Evolutionary conservation across 106 monocot genomes (phyloP), one percentile per base, ranked within the genome.

Genomic region (Dioscorea alata): DNA sequence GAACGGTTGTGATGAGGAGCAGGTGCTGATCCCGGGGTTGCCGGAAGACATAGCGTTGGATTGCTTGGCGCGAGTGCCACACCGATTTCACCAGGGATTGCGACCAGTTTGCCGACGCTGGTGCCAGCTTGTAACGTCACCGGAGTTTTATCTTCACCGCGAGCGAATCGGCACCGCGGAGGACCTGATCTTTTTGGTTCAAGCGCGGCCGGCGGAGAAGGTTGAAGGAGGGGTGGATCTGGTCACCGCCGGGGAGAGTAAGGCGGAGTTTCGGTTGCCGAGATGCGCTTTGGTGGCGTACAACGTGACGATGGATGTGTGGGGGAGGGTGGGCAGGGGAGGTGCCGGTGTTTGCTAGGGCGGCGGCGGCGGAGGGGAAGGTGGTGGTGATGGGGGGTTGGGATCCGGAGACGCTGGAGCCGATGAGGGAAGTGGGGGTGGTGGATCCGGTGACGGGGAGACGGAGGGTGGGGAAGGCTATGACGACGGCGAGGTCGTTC

Each of bases 291-390:
- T 88, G 19, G 54, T 57, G 1, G 23, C 80, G 1, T 85, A 79
- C 78, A 80, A 78, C 69, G 71, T 69, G 0, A 59, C 83, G 15
- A 6, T 28, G 2, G 78, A 33, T 21, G 57, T 25, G 50, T 90
- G 85, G 89, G 74, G 61, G 52, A 73, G 80, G 24, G 49, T 71
- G 13, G 50, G 58, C 65, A 23, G 63, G 50, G 23, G 42, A 76
- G 33, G 73, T 86, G 19, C 81, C 83, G 33, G 57, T 90, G 58
- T 90, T 90, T 80, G 73, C 83, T 6, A 83, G 86, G 75, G 75
- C 75, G 76, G 86, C 80, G 17, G 78, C 79, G 19, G 75, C 73
- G 42, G 73, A 65, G 2, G 69, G 65, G 21, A 71, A 72, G 63
- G 32, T 90, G 57, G 77, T 85, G 14, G 16, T 83, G 6, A 52